phyloP scores from a whole-genome alignment of 306 rosid genomes.

The Quercus ilex region DNA sequence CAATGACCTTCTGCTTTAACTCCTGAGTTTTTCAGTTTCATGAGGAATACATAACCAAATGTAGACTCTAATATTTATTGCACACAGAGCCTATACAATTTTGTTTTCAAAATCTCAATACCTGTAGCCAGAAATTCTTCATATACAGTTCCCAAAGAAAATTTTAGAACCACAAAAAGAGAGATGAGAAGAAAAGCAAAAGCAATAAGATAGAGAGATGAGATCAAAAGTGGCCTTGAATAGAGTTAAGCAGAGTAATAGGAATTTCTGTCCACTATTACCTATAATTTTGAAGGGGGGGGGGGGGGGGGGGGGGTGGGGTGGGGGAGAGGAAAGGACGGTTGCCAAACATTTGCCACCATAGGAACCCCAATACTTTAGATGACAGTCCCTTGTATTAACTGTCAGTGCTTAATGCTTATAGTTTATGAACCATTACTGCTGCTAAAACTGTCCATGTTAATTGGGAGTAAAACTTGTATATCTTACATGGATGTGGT shows the following conservation, averaged over 20 bases:
- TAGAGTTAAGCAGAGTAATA: background rate
- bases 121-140: background rate
- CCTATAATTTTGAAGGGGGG: background rate
- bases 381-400: slow-evolving; percentile 1
- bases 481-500: too few species aligned
- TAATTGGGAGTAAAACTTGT: too few species aligned
- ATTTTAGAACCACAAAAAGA: background rate
- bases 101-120: background rate
- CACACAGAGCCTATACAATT: background rate
- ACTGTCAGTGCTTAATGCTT: background rate
- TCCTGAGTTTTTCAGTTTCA: background rate
- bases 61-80: background rate
- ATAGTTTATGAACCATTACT: slow-evolving; percentile 7
- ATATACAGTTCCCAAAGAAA: background rate
- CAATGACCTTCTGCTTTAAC: background rate
- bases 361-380: background rate
- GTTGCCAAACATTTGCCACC: slow-evolving; percentile 1
- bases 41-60: background rate
- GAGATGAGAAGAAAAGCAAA: background rate
- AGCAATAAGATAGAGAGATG: background rate
- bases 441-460: background rate
- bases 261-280: background rate
- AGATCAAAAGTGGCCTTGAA: background rate
- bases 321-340: background rate
- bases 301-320: too few species aligned